Base-by-base conservation (phyloP, 192 early-diverging fungal genomes). In the Cladochytrium replicatum region DNA sequence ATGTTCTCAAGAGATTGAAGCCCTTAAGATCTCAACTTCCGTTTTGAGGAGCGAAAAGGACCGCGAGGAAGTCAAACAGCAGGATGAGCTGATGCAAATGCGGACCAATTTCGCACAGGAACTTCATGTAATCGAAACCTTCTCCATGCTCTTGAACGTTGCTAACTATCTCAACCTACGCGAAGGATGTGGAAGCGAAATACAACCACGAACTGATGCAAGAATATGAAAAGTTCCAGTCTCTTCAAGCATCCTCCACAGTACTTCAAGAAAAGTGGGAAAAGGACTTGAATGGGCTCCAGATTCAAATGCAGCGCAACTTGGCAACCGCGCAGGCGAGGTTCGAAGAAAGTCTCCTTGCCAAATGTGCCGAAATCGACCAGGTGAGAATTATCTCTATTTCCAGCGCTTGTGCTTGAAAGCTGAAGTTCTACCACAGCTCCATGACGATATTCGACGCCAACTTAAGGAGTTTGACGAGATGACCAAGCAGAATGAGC, bases 151-250 rank as follows among this genome's bases (percentile, higher is more conserved):
- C 19, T 31, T 15, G 49, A 11, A 44, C 6, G 61, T 52, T 54
- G 13, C 6, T 29, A 17, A 32, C 11, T 34, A 29, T 26, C 22
- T n/a, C 8, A 54, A 43, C 34, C 29, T 11, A 28, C 48, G 43
- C 3, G 19, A 32, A 65, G 66, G 72, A 69, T 13, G 9, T 54
- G n/a, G 77, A 80, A 32, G 49, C 68, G 1, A 64, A 58, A 29
- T 68, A 75, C 56, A 80, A 74, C 38, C 60, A 65, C 37, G 26
- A 78, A 48, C 58, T 80, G 29, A 80, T 78, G 67, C 52, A 49
- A 4, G 72, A 80, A 39, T 78, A 78, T 46, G 77, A 80, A 42
- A 78, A 75, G 55, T 80, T 48, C 43, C 71, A 78, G 43, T 48
- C 48, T 13, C 42, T 60, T 29, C 71, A 78, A 44, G 43, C 29